Percentiles rank a stretch among this genome's conserved stretches.
Evolutionary conservation across 208 protist species (phyloP).

Genomic region (Balamuthia mandrillaris): DNA sequence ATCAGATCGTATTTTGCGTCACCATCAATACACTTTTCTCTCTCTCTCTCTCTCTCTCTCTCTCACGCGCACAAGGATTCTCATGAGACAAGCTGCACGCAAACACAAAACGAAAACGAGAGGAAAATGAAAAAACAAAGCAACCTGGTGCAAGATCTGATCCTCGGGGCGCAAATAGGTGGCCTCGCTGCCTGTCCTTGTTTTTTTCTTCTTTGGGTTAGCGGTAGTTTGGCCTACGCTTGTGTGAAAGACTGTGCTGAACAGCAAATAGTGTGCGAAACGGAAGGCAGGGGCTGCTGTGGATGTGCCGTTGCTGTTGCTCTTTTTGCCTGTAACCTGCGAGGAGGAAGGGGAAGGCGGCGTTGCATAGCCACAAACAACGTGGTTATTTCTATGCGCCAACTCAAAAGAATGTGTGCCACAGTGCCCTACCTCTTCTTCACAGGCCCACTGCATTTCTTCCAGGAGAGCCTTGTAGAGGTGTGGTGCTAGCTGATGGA

Average conservation of each 20-base stretch:
- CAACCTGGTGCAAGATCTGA: neutral
- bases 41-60: no score
- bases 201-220: neutral
- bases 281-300: no score
- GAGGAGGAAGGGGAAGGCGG: neutral
- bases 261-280: neutral
- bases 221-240: neutral
- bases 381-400: neutral
- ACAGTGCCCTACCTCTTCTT: no score
- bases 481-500: neutral
- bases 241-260: neutral
- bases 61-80: neutral
- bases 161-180: neutral
- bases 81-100: neutral
- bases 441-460: neutral
- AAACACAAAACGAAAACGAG: neutral
- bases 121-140: no score
- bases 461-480: neutral
- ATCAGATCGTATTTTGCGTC: no score
- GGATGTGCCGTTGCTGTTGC: no score
- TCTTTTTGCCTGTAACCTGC: neutral
- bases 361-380: neutral
- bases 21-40: no score
- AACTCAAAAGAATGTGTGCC: neutral
- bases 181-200: neutral